These are phyloP conservation scores for Chaetomium cochliodes DNA, from an alignment of 495 filamentous ascomycete species.

Conservation along the genomic window DNA sequence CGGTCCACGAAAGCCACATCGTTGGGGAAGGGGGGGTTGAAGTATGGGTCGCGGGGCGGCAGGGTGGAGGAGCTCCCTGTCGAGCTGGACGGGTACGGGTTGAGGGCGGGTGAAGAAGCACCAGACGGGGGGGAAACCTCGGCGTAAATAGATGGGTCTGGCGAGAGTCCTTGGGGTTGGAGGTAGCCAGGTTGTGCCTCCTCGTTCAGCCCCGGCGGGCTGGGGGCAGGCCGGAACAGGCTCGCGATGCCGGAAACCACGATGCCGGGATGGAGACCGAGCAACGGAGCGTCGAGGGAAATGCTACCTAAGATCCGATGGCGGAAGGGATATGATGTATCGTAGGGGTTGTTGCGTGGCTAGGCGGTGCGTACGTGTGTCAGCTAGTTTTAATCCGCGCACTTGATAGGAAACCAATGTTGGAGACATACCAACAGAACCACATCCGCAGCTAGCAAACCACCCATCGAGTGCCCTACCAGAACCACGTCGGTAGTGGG, in stretches of 20 bases:
- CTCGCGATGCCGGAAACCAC: slow-evolving; percentile 75
- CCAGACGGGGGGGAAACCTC: slow-evolving; percentile 35
- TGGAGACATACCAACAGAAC: slow-evolving; percentile 53
- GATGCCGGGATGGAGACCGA: slow-evolving; percentile 88
- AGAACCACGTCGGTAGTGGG: slow-evolving; percentile 74
- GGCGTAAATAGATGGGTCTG: slow-evolving; percentile 39
- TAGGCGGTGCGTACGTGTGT: slow-evolving; percentile 6
- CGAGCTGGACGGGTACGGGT: slow-evolving; percentile 22
- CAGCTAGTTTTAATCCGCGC: slow-evolving; percentile 7
- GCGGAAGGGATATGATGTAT: slow-evolving; percentile 45
- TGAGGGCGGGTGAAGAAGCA: slow-evolving; percentile 26
- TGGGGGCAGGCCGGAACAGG: slow-evolving; percentile 63
- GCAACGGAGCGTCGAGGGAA: slow-evolving; percentile 82
- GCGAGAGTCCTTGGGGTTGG: slow-evolving; percentile 27
- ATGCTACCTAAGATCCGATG: slow-evolving; percentile 80
- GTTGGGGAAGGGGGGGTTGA: slow-evolving; percentile 70
- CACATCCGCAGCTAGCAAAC: slow-evolving; percentile 77
- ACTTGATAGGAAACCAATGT: not conserved
- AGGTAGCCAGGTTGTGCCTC: not conserved
- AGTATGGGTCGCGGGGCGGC: slow-evolving; percentile 55
- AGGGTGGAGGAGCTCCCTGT: slow-evolving; percentile 19
- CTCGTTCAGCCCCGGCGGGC: slow-evolving; percentile 31
- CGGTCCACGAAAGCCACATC: slow-evolving; percentile 64
- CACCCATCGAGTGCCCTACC: slow-evolving; percentile 89
- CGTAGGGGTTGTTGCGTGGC: slow-evolving; percentile 21